Base-by-base conservation (phyloP, 176 grass and related monocot species). In the Rhynchospora pubera region DNA sequence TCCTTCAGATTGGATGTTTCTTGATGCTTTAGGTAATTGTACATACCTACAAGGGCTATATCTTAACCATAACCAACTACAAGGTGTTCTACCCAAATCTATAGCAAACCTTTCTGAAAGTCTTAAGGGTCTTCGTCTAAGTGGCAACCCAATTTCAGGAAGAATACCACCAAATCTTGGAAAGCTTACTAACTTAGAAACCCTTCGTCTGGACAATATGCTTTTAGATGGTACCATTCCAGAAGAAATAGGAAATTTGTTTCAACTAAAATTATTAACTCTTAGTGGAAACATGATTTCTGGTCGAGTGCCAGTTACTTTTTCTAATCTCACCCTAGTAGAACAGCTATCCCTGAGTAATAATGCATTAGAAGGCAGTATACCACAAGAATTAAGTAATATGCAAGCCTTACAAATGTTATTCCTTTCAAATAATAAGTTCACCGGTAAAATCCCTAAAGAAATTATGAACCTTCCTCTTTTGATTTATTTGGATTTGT, bases 371-470 rank as follows among this genome's bases (percentile, higher is more conserved):
- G 11, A 79, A 11, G 82, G 89, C 60, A 7, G 26, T 46, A 87
- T 90, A 47, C 82, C 89, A 0, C 51, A 59, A 7, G 84, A 26
- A 42, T 82, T 90, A 68, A 78, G 48, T 51, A 87, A 28, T 4
- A 81, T 87, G 78, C 4, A 15, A 67, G 16, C 56, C 11, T 53
- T 87, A 6, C 46, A 39, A 63, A 0, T 5, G n/a, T 26, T 91
- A 26, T 65, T 85, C 50, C 60, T 91, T 76, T 87, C 85, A 55
- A 70, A 71, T 16, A 91, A 91, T 75, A 85, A 87, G 15, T 65
- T 91, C 56, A 65, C 16, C 5, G 39, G 73, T 78, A 46, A 30
- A 22, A 78, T 78, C 21, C 34, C 73, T 19, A 78, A 19, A 57
- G 73, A 78, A 78, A 56, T 78, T n/a, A 3, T 55, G 3, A 11